Conservation (phyloP, 2,329 filamentous ascomycete species). For the Xylariomycetidae sp. region DNA sequence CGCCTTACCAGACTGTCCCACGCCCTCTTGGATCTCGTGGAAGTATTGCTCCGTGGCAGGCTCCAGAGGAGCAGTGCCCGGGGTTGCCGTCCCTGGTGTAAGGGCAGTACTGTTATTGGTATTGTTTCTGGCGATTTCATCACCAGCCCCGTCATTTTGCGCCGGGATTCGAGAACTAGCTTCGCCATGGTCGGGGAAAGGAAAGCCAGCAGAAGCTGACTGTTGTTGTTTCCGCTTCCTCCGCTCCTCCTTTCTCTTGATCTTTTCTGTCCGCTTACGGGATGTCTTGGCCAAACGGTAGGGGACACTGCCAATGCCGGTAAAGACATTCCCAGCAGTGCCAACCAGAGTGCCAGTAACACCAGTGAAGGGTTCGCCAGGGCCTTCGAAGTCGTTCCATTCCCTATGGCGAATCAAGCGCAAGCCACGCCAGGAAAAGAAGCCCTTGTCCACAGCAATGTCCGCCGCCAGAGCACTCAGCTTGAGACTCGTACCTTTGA, state of each 20-base stretch:
- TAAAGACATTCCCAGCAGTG: constrained; percentile 51
- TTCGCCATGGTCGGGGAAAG: constrained; percentile 11
- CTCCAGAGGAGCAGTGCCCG: constrained; percentile 21
- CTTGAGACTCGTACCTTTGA: constrained; percentile 54
- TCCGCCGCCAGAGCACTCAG: constrained; percentile 61
- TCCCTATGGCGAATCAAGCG: constrained; percentile 60
- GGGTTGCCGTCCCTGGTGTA: constrained; percentile 11
- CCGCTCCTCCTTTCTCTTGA: constrained; percentile 35
- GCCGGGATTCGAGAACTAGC: no score
- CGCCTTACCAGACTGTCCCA: constrained; percentile 44
- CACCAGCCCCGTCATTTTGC: constrained; percentile 1
- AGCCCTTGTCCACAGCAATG: constrained; percentile 54
- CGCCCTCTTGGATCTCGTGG: constrained; percentile 45
- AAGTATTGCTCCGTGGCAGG: constrained; percentile 36
- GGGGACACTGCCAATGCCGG: constrained; percentile 60
- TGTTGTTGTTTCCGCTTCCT: constrained; percentile 16
- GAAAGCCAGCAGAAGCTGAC: constrained; percentile 7
- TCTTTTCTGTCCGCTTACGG: constrained; percentile 46
- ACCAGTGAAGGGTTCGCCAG: constrained; percentile 66
- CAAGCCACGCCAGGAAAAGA: constrained; percentile 57
- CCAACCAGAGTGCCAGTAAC: constrained; percentile 55
- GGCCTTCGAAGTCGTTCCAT: constrained; percentile 73
- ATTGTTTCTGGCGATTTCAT: neutral
- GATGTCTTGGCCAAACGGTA: constrained; percentile 53
- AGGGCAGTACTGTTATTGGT: constrained; percentile 6